A percentile compares a stretch with the other conserved stretches of the same genome.
Conservation (phyloP, 371 early-diverging fungal species). For the Actinomortierella ambigua region DNA sequence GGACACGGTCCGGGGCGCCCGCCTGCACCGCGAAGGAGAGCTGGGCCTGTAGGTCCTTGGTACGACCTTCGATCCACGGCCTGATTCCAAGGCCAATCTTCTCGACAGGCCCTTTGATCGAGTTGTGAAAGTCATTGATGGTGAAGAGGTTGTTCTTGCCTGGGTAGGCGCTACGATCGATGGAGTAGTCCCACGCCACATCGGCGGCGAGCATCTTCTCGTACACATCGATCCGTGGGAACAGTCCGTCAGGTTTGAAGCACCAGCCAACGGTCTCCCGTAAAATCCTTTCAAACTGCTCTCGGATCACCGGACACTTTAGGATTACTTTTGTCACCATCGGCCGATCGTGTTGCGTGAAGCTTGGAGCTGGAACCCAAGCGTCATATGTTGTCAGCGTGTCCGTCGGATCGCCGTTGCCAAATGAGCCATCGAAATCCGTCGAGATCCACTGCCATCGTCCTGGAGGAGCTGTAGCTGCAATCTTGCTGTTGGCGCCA, state of each 20-base stretch:
- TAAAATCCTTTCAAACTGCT: conserved; percentile 49
- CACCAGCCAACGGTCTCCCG: conserved; percentile 53
- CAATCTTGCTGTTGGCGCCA: no score
- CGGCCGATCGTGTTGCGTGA: conserved; percentile 10
- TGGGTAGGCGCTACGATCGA: conserved; percentile 13
- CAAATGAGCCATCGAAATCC: conserved; percentile 52
- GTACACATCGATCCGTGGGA: conserved; percentile 53
- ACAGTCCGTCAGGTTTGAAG: conserved; percentile 55
- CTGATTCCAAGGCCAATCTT: conserved; percentile 12
- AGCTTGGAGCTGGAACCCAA: conserved; percentile 1
- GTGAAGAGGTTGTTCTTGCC: conserved; percentile 12
- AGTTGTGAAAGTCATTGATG: conserved; percentile 11
- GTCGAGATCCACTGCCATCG: conserved; percentile 44
- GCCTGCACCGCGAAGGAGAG: no score
- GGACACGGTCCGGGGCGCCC: no score
- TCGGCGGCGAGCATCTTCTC: conserved; percentile 52
- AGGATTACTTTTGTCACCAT: conserved; percentile 18
- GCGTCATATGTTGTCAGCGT: no score
- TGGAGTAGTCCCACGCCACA: conserved; percentile 48
- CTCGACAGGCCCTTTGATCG: conserved; percentile 14
- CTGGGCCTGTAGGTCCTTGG: no score
- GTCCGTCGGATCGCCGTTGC: conserved; percentile 29
- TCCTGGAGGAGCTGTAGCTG: not conserved
- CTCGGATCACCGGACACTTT: conserved; percentile 12
- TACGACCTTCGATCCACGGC: conserved; percentile 15